Conservation (phyloP, 768 basidiomycete species). For the Suillus weaverae region DNA sequence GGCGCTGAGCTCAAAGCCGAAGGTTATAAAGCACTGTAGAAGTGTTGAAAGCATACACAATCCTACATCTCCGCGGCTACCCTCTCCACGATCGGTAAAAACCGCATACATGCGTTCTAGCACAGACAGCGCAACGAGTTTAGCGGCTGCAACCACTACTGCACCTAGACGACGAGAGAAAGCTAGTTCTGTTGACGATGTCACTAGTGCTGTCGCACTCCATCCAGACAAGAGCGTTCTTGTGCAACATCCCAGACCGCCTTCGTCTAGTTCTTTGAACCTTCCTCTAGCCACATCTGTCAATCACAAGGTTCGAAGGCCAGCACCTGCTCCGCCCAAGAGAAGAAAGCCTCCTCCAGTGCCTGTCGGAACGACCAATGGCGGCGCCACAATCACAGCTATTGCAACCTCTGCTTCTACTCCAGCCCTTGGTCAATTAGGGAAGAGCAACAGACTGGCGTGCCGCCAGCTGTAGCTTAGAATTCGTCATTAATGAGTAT, state of each 20-base stretch:
- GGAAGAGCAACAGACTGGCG: conserved; percentile 14
- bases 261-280: conserved; percentile 22
- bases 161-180: conserved; percentile 26
- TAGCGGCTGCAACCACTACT: conserved; percentile 26
- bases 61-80: conserved; percentile 22
- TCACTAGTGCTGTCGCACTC: conserved; percentile 12
- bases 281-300: conserved; percentile 18
- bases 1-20: conserved; percentile 34
- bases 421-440: conserved; percentile 18
- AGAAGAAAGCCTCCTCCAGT: conserved; percentile 73
- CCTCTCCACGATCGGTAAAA: conserved; percentile 33
- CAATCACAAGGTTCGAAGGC: conserved; percentile 37
- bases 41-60: conserved; percentile 62
- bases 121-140: conserved; percentile 34
- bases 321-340: conserved; percentile 69
- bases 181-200: conserved; percentile 27
- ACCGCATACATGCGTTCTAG: conserved; percentile 44
- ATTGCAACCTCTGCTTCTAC: conserved; percentile 45
- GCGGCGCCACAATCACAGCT: conserved; percentile 59
- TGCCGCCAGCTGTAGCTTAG: background rate
- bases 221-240: conserved; percentile 19
- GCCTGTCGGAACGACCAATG: conserved; percentile 49
- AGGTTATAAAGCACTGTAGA: conserved; percentile 58
- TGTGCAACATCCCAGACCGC: conserved; percentile 18
- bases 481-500: background rate